Evolutionary conservation across 2,329 filamentous ascomycete species (phyloP).

Genomic region (Colletotrichum musicola): DNA sequence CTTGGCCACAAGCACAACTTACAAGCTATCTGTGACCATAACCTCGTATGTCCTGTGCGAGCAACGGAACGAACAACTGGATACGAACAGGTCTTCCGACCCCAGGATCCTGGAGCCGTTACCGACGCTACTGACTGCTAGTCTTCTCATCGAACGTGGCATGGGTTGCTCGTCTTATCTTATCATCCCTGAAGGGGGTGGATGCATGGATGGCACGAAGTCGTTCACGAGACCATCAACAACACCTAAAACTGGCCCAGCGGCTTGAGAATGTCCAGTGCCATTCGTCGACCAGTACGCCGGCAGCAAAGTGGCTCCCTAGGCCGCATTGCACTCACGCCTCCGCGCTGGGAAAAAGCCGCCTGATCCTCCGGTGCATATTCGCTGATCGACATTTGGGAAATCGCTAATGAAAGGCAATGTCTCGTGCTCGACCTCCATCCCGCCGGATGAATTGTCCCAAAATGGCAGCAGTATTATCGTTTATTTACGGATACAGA

Average conservation of each 20-base stretch:
- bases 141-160: constrained; percentile 12
- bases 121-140: constrained; percentile 9
- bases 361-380: neutral
- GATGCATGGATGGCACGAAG: neutral
- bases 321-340: neutral
- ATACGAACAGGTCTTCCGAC: constrained; percentile 24
- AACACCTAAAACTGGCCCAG: too few species aligned
- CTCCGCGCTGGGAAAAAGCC: constrained; percentile 14
- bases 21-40: neutral
- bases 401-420: neutral
- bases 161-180: constrained; percentile 26
- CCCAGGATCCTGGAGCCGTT: constrained; percentile 12
- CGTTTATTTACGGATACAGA: too few species aligned
- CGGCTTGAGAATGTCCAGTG: too few species aligned
- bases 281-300: too few species aligned
- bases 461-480: too few species aligned
- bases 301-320: too few species aligned
- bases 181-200: constrained; percentile 26
- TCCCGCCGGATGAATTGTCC: neutral
- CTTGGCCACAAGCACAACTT: neutral
- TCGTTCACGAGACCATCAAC: constrained; percentile 24
- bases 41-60: constrained; percentile 3
- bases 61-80: constrained; percentile 4
- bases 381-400: constrained; percentile 10
- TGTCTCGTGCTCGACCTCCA: too few species aligned